Evolutionary conservation across 2,329 filamentous ascomycete genomes (phyloP), one percentile per base, ranked within the genome.

Genomic region (Ascochyta pisi): DNA sequence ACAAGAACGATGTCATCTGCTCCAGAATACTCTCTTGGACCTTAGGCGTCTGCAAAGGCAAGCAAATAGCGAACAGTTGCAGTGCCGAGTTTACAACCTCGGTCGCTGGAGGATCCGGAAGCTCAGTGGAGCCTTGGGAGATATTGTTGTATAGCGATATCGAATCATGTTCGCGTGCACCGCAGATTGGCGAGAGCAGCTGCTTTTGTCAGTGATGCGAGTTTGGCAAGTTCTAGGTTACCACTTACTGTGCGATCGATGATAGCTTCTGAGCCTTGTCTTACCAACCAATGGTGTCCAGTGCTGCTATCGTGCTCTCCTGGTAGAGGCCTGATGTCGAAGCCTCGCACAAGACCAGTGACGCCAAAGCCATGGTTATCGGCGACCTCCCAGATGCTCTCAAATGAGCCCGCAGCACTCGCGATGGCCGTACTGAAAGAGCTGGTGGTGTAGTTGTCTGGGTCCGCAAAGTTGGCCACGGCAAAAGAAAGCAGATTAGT

Each of bases 281-380:
- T 80, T 6, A 74, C 79, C 67, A 73, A 79, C 83, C 76, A 83
- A 40, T 85, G 83, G 45, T 81, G 76, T 22, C 78, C 68, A 4
- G 73, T 66, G 39, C 63, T 76, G 31, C 69, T 71, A 54, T 75
- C 75, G 50, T 75, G 67, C 65, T 79, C 88, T 26, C 91, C 90
- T 13, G 87, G 87, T 53, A 93, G 82, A 24, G 83, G 85, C 65
- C 84, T 86, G 16, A 92, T 81, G 49, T 89, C 85, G 70, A 95
- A 92, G 0, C 92, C 91, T 22, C 86, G 83, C 1, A 96, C 87
- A 22, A 98, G 80, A 1, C 93, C 91, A 9, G 91, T 96, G 15
- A 99, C 89, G 3, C 96, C 95, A 74, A 96, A 98, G 1, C 93
- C 94, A 66, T 89, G 93, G 70, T 98, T 98, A 73, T 99, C 95